Evolutionary conservation across 129 eudicot genomes (phyloP), one percentile per base, ranked within the genome.

Genomic region (Apium graveolens): DNA sequence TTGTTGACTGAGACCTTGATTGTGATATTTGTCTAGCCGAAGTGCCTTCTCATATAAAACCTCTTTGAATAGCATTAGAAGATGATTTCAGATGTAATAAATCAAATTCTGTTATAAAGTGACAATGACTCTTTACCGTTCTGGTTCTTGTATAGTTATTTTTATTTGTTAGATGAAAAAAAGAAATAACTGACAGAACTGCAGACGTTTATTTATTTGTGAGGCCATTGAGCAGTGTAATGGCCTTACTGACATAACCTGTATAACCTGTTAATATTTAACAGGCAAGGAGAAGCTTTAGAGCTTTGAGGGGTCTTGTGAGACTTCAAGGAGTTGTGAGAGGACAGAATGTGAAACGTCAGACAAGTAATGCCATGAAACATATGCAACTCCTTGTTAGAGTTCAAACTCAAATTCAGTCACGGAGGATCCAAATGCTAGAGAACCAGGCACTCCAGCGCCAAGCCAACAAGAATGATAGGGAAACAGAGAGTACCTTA

Each of bases 321-420:
- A 89, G 99, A 87, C 95, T 96, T 51, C 97, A 96, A 85, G 91
- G 88, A 68, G 97, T 92, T 68, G 89, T 96, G 45, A 87, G 92
- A 85, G 91, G 99, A 39, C 92, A 89, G 34, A 96, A 87, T 68
- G 97, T 91, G 80, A 90, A 90, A 48, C 90, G 96, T 46, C 99
- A 96, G 51, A 96, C 99, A 13, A 71, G 78, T 76, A 92, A 92
- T 75, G 97, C 99, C 44, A 90, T 96, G 99, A 96, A 92, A 81
- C 91, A 89, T 53, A 90, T 92, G 99, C 99, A 96, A 76, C 85
- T 96, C 42, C 78, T 92, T 46, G 99, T 96, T 35, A 90, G 93
- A 70, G 93, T 96, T 66, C 99, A 96, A 86, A 89, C 92, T 74
- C 99, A 96, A 80, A 92, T 96, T 78, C 99, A 96, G 77, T 90